These are phyloP conservation scores for Pseudogymnoascus sp. DNA, from an alignment of 2,329 filamentous ascomycete species.

Conservation along the genomic window DNA sequence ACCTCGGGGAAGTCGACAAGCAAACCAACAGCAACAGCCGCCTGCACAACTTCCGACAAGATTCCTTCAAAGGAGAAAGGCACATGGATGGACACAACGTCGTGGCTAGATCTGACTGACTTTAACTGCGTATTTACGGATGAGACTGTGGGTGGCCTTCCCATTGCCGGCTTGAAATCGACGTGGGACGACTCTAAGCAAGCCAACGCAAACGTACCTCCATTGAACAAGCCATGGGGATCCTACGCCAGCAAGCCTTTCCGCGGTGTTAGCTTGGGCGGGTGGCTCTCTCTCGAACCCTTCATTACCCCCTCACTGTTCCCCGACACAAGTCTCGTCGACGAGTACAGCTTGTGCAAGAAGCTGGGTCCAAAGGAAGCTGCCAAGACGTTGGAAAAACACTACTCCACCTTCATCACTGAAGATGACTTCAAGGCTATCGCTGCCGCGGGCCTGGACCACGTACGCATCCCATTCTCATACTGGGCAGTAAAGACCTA, in stretches of 20 bases:
- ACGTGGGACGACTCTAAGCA: constrained; percentile 75
- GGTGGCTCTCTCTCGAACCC: constrained; percentile 88
- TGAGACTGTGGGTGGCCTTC: constrained; percentile 71
- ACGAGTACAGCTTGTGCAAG: constrained; percentile 74
- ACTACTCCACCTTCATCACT: constrained; percentile 83
- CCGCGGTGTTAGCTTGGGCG: constrained; percentile 84
- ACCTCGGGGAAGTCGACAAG: not conserved
- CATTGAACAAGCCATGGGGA: constrained; percentile 66
- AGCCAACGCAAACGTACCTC: constrained; percentile 72
- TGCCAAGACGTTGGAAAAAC: constrained; percentile 64
- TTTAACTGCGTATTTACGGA: constrained; percentile 94
- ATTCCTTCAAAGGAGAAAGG: not conserved
- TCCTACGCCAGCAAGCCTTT: constrained; percentile 71
- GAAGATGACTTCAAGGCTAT: constrained; percentile 81
- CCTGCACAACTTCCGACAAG: not conserved
- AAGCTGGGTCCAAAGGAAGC: constrained; percentile 60
- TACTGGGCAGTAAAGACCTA: constrained; percentile 93
- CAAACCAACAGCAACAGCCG: not conserved
- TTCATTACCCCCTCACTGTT: constrained; percentile 95
- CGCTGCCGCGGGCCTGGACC: constrained; percentile 78
- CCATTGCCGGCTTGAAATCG: constrained; percentile 79
- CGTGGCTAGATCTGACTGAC: constrained; percentile 80
- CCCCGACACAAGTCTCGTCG: constrained; percentile 59
- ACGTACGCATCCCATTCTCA: constrained; percentile 89
- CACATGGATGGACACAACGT: not conserved